Conservation (phyloP, 176 grass and related monocot genomes). For the Triticum turgidum region DNA sequence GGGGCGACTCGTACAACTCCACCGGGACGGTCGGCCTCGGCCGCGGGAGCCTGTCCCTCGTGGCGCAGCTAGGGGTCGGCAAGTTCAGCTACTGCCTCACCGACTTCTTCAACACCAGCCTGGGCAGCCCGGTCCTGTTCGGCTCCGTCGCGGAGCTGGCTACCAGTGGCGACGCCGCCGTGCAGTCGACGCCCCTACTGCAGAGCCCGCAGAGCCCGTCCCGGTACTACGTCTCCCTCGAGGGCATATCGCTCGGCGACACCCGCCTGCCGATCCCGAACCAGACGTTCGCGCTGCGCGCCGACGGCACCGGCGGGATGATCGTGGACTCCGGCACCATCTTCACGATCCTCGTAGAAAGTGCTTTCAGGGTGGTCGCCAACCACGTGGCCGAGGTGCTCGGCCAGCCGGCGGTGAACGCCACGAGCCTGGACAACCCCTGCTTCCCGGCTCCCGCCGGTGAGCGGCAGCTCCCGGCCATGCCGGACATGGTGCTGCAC, state of each 20-base stretch:
- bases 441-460: background rate
- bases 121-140: background rate
- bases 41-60: conserved; percentile 29
- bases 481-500: conserved; percentile 49
- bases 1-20: background rate
- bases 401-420: background rate
- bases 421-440: conserved; percentile 5
- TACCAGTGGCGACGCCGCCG: background rate
- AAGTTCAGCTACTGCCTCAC: conserved; percentile 48
- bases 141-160: background rate
- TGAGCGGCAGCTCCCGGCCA: background rate
- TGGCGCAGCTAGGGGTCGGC: conserved; percentile 23
- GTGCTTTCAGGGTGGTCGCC: background rate
- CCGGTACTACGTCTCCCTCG: background rate
- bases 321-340: conserved; percentile 12
- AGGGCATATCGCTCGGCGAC: background rate
- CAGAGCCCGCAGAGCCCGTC: background rate
- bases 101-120: background rate
- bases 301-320: background rate
- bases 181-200: background rate
- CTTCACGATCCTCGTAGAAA: background rate
- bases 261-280: background rate
- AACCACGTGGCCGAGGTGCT: background rate
- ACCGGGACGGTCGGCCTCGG: conserved; percentile 28
- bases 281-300: background rate